These are phyloP conservation scores for Boletus mariae DNA, from an alignment of 1,284 basidiomycete genomes.

Conservation along the genomic window DNA sequence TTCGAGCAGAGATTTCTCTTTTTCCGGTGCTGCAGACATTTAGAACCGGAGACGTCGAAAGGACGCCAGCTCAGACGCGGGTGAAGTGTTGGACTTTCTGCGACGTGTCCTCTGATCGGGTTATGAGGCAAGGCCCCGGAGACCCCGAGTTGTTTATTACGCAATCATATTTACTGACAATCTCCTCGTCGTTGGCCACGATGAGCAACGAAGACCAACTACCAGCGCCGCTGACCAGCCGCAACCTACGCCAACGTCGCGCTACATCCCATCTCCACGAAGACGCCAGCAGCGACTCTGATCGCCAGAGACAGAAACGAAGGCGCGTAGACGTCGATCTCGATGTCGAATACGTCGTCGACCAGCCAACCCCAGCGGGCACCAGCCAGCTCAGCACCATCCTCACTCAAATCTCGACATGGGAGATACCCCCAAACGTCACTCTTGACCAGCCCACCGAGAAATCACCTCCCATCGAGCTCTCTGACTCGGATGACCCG, in stretches of 20 bases:
- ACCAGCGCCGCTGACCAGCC: slow-evolving; percentile 4
- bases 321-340: slow-evolving; percentile 10
- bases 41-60: slow-evolving; percentile 6
- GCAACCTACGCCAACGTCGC: neutral
- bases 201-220: slow-evolving; percentile 16
- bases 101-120: slow-evolving; percentile 13
- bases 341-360: neutral
- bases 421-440: slow-evolving; percentile 19
- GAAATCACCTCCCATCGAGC: slow-evolving; percentile 1
- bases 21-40: neutral
- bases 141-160: slow-evolving; percentile 13
- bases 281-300: neutral
- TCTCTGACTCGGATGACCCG: slow-evolving; percentile 4
- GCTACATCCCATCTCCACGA: slow-evolving; percentile 2
- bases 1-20: slow-evolving; percentile 26
- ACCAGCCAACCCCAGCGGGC: neutral
- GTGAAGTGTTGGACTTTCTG: neutral
- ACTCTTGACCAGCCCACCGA: neutral
- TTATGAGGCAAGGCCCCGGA: slow-evolving; percentile 12
- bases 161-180: slow-evolving; percentile 7
- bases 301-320: slow-evolving; percentile 20
- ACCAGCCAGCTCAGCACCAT: slow-evolving; percentile 1
- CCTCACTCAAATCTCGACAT: slow-evolving; percentile 17
- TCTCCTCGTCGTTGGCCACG: slow-evolving; percentile 14
- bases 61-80: neutral